Evolutionary conservation across 139 green algal species (phyloP).

Genomic region (Tetradesmus lagerheimii): DNA sequence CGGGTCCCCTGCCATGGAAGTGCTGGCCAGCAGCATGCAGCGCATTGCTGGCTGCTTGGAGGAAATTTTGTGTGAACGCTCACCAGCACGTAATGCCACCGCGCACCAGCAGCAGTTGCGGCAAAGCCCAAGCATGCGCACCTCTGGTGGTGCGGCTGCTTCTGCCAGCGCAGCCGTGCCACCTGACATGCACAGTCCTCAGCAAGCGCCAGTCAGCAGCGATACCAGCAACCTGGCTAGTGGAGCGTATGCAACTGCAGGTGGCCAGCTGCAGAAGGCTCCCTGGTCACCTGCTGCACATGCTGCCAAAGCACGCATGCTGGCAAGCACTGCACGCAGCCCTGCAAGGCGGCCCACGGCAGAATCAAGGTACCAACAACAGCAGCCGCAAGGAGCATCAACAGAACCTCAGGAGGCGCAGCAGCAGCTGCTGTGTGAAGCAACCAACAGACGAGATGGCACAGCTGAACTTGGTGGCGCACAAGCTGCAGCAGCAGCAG

Average conservation of each 20-base stretch:
- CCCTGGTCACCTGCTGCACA: constrained; percentile 10
- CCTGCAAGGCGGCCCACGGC: not conserved
- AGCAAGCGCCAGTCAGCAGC: not conserved
- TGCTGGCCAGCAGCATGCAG: constrained; percentile 30
- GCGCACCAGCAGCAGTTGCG: not conserved
- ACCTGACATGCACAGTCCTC: not conserved
- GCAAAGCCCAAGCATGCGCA: not conserved
- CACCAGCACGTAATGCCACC: not conserved
- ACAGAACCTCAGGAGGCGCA: no score
- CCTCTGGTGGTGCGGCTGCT: not conserved
- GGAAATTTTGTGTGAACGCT: not conserved
- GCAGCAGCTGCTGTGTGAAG: not conserved
- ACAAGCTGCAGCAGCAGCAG: not conserved
- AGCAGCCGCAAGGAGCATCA: not conserved
- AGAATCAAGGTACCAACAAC: not conserved
- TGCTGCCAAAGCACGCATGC: constrained; percentile 29
- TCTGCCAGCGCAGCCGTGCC: not conserved
- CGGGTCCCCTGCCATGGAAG: not conserved
- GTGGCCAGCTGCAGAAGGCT: no score
- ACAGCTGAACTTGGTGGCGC: not conserved
- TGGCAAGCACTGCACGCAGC: not conserved
- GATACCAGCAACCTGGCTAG: not conserved
- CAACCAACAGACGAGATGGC: no score
- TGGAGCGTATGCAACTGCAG: not conserved
- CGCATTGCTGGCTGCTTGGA: constrained; percentile 39